Evolutionary conservation across 2,329 filamentous ascomycete genomes (phyloP).

Genomic region (Plectosphaerella plurivora): DNA sequence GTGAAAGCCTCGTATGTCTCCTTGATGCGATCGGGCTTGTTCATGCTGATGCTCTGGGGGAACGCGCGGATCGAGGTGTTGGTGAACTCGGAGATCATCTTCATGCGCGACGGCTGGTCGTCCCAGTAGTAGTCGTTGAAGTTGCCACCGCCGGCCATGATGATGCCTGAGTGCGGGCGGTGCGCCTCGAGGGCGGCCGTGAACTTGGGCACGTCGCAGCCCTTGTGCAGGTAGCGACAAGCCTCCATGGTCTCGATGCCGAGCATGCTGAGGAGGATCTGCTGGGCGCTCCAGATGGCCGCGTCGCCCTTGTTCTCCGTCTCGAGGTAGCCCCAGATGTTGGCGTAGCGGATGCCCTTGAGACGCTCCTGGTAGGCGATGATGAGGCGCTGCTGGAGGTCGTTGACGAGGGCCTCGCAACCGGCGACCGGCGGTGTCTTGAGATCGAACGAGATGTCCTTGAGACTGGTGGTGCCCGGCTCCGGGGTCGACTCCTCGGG

Average conservation of each 20-base stretch:
- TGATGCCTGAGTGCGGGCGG: slow-evolving; percentile 19
- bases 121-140: slow-evolving; percentile 23
- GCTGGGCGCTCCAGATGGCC: slow-evolving; percentile 21
- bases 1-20: slow-evolving; percentile 13
- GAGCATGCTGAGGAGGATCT: slow-evolving; percentile 18
- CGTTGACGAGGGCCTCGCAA: slow-evolving; percentile 19
- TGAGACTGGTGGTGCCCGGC: neutral
- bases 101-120: slow-evolving; percentile 21
- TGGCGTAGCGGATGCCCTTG: slow-evolving; percentile 18
- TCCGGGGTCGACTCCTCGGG: neutral
- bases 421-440: slow-evolving; percentile 12
- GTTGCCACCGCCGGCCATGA: slow-evolving; percentile 21
- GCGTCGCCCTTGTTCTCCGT: slow-evolving; percentile 22
- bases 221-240: slow-evolving; percentile 19
- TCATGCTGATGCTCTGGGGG: slow-evolving; percentile 19
- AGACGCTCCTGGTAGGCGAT: slow-evolving; percentile 18
- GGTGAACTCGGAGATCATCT: slow-evolving; percentile 18
- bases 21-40: slow-evolving; percentile 15
- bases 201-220: slow-evolving; percentile 17
- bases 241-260: slow-evolving; percentile 21
- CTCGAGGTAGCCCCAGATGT: slow-evolving; percentile 22
- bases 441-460: slow-evolving; percentile 18
- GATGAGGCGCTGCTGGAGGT: slow-evolving; percentile 19
- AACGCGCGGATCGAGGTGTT: slow-evolving; percentile 18
- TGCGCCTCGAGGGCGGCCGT: slow-evolving; percentile 16